These are phyloP conservation scores for Keithomyces neogunnii DNA, from an alignment of 2,329 filamentous ascomycete species.

Conservation along the genomic window DNA sequence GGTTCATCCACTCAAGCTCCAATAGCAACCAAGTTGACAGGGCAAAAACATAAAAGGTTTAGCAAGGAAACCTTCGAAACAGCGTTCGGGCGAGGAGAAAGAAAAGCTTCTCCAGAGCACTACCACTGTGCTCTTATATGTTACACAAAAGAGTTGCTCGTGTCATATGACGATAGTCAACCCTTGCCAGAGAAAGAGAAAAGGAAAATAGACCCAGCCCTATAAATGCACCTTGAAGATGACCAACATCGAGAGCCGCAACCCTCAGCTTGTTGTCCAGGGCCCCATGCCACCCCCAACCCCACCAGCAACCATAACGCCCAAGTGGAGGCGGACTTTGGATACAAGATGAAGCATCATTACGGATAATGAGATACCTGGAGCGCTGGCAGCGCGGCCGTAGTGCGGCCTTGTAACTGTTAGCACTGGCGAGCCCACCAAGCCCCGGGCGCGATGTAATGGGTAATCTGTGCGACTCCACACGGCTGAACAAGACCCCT, in stretches of 20 bases:
- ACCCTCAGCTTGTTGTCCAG: neutral
- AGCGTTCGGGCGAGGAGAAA: neutral
- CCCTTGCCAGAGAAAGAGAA: no score
- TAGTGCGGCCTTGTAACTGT: neutral
- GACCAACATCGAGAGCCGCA: neutral
- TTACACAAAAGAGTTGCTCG: no score
- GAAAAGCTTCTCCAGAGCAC: neutral
- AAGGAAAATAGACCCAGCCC: neutral
- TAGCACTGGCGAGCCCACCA: neutral
- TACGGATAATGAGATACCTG: neutral
- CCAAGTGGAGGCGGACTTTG: neutral
- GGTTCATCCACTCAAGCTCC: no score
- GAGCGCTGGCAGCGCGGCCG: neutral
- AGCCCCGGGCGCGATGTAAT: neutral
- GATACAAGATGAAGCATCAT: neutral
- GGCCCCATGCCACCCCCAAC: neutral
- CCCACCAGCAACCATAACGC: neutral
- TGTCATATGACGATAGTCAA: no score
- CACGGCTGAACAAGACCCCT: neutral
- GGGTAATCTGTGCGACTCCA: neutral
- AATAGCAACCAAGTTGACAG: no score
- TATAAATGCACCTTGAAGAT: neutral
- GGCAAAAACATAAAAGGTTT: no score
- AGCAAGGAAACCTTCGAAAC: neutral
- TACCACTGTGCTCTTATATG: neutral